Evolutionary conservation across 495 filamentous ascomycete genomes (phyloP).

Genomic region (Penicillium alfredii): DNA sequence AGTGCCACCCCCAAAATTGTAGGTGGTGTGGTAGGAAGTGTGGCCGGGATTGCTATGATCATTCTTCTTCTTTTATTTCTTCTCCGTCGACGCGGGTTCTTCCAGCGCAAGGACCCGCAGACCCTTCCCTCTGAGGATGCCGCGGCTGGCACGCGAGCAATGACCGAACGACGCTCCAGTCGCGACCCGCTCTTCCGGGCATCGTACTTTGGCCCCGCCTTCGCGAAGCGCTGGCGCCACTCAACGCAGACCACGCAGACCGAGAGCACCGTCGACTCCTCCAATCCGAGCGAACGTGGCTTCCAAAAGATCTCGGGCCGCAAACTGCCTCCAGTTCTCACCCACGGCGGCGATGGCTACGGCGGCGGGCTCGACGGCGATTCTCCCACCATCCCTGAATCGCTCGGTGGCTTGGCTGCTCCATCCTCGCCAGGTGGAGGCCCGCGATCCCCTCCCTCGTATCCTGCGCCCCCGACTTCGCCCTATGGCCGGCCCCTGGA

Average conservation of each 20-base stretch:
- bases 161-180: slow-evolving; percentile 47
- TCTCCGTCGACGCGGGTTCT: slow-evolving; percentile 45
- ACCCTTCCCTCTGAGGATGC: slow-evolving; percentile 24
- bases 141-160: slow-evolving; percentile 28
- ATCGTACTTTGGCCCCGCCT: slow-evolving; percentile 42
- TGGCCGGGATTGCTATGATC: slow-evolving; percentile 57
- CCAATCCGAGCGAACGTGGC: slow-evolving; percentile 43
- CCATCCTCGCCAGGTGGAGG: no score
- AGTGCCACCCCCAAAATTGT: slow-evolving; percentile 41
- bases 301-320: slow-evolving; percentile 63
- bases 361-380: slow-evolving; percentile 40
- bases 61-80: slow-evolving; percentile 49
- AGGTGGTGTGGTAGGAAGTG: slow-evolving; percentile 60
- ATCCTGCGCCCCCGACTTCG: slow-evolving; percentile 29
- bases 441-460: slow-evolving; percentile 20
- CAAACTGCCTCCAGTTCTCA: slow-evolving; percentile 66
- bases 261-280: slow-evolving; percentile 32
- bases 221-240: slow-evolving; percentile 38
- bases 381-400: slow-evolving; percentile 17
- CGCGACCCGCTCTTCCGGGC: slow-evolving; percentile 53
- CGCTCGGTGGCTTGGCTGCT: no score
- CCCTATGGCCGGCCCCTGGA: slow-evolving; percentile 36
- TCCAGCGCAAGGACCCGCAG: slow-evolving; percentile 16
- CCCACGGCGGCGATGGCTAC: slow-evolving; percentile 65
- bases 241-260: slow-evolving; percentile 38